Evolutionary conservation across 139 green algal genomes (phyloP).

Genomic region (Volvox reticuliferus): DNA sequence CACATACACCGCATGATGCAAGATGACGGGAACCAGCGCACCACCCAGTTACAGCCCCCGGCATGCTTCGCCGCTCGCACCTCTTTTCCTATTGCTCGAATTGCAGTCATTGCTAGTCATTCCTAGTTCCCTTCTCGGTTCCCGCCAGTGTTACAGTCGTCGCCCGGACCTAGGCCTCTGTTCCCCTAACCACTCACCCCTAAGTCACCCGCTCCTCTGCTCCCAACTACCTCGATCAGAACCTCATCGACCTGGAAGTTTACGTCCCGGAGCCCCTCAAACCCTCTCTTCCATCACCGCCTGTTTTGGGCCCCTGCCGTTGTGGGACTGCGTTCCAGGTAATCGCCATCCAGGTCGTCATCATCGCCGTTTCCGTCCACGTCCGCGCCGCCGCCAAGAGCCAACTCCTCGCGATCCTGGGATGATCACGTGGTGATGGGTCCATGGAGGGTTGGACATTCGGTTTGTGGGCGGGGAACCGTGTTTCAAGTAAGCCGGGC

Average conservation of each 20-base stretch:
- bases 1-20: no score
- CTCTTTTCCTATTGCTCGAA: no score
- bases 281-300: neutral
- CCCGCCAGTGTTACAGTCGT: no score
- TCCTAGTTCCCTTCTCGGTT: no score
- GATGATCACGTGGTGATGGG: neutral
- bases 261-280: neutral
- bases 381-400: no score
- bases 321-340: slow-evolving; percentile 27
- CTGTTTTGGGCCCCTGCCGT: neutral
- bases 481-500: no score
- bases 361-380: neutral
- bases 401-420: slow-evolving; percentile 4
- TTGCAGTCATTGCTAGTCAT: no score
- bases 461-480: no score
- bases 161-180: neutral
- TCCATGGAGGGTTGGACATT: neutral
- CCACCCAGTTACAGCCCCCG: no score
- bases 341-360: slow-evolving; percentile 15
- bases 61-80: no score
- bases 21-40: no score
- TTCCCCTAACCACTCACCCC: neutral
- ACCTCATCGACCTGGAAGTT: neutral
- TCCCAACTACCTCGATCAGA: neutral
- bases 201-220: neutral